phyloP scores from a whole-genome alignment of 225 moss, liverwort and hornwort genomes.

The Physcomitrellopsis africana region DNA sequence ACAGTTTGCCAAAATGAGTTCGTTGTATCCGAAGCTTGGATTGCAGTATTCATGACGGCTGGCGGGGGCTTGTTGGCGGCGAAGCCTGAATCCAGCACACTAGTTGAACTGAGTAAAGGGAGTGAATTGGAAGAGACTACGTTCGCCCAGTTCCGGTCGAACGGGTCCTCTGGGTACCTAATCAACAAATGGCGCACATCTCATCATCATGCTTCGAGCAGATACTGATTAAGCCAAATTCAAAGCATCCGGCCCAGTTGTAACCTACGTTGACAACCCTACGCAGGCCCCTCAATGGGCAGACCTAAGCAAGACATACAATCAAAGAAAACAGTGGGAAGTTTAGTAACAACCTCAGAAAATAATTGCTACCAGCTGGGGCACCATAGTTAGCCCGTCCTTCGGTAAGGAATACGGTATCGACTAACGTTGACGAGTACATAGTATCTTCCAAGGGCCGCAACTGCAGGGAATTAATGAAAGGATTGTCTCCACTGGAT shows the following conservation, averaged over 20 bases:
- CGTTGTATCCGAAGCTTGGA: background rate
- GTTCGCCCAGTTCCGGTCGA: conserved; percentile 32
- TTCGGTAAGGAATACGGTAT: background rate
- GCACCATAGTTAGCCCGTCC: conserved; percentile 6
- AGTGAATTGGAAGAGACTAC: no score
- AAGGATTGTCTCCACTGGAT: background rate
- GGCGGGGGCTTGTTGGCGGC: conserved; percentile 26
- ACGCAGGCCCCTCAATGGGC: background rate
- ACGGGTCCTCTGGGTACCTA: conserved; percentile 33
- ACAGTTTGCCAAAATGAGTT: no score
- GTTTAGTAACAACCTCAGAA: background rate
- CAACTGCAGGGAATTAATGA: conserved; percentile 29
- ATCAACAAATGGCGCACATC: background rate
- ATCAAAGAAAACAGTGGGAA: background rate
- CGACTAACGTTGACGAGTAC: conserved; percentile 6
- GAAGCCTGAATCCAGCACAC: conserved; percentile 12
- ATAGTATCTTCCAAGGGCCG: conserved; percentile 26
- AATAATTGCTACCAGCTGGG: no score
- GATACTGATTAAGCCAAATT: background rate
- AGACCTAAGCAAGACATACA: background rate
- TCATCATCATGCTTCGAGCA: background rate
- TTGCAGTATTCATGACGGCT: conserved; percentile 33
- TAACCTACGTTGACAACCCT: no score
- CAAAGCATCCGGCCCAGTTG: background rate
- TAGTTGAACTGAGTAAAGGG: no score